These are phyloP conservation scores for Solanum gandarillasii DNA, from an alignment of 257 asterid species.

Conservation along the genomic window DNA sequence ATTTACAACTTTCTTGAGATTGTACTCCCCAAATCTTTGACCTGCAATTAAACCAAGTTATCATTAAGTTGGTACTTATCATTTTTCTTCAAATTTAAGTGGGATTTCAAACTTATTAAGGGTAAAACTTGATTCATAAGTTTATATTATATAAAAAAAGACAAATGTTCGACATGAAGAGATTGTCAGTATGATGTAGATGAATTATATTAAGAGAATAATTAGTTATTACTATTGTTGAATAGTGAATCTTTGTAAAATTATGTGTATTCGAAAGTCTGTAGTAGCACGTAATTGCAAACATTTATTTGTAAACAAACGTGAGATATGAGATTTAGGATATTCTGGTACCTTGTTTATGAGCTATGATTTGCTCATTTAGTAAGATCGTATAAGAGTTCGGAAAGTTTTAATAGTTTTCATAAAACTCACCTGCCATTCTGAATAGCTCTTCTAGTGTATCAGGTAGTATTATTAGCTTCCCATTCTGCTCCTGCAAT, in stretches of 20 bases:
- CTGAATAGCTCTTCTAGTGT: conserved; percentile 49
- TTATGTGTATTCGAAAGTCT: neutral
- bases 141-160: neutral
- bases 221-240: neutral
- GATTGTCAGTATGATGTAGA: neutral
- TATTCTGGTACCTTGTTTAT: neutral
- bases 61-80: neutral
- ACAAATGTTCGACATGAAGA: neutral
- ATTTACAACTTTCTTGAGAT: conserved; percentile 36
- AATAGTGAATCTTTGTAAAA: neutral
- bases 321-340: neutral
- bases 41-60: conserved; percentile 35
- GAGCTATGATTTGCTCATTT: neutral
- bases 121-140: neutral
- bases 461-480: conserved; percentile 63
- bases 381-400: neutral
- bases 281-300: neutral
- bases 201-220: neutral
- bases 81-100: neutral
- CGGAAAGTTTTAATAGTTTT: neutral
- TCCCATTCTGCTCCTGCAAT: conserved; percentile 18
- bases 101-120: neutral
- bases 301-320: neutral
- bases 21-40: conserved; percentile 48
- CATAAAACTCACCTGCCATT: conserved; percentile 45